phyloP scores from a whole-genome alignment of 2,329 filamentous ascomycete species.

The Stagonosporopsis chrysanthemi region DNA sequence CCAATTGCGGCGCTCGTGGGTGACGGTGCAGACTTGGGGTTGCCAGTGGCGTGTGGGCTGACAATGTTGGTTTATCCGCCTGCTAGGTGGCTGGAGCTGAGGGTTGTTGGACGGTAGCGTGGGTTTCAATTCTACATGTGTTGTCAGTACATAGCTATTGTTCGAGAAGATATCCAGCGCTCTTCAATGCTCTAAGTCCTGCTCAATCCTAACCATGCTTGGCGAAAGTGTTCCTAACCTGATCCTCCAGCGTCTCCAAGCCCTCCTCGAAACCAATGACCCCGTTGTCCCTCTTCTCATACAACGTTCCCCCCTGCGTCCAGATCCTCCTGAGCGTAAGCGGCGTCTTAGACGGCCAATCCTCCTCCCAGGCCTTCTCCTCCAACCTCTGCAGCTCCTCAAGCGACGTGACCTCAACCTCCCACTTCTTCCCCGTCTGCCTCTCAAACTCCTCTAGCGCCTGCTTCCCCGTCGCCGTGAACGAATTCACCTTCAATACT shows the following conservation, averaged over 20 bases:
- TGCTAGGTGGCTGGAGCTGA: constrained; percentile 60
- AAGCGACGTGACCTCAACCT: constrained; percentile 61
- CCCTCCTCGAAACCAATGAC: constrained; percentile 56
- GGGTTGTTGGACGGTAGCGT: constrained; percentile 24
- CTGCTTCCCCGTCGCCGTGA: constrained; percentile 68
- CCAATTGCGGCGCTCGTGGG: constrained; percentile 30
- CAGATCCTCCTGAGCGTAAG: constrained; percentile 74
- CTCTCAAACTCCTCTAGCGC: constrained; percentile 73
- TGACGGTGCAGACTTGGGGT: constrained; percentile 61
- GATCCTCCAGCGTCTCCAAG: constrained; percentile 61
- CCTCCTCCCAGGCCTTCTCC: constrained; percentile 64
- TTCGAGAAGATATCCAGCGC: neutral
- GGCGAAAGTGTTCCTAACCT: constrained; percentile 47
- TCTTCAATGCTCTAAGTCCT: neutral
- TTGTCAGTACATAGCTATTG: neutral
- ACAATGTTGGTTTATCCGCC: constrained; percentile 63
- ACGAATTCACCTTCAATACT: constrained; percentile 73
- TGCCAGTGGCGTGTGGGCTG: constrained; percentile 64
- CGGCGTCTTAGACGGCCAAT: constrained; percentile 60
- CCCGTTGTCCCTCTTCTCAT: constrained; percentile 72
- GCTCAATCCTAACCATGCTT: constrained; percentile 5
- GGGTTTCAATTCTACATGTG: neutral
- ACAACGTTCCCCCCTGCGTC: constrained; percentile 75
- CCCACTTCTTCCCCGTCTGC: constrained; percentile 68
- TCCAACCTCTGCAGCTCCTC: constrained; percentile 65